These are phyloP conservation scores for Dillenia turbinata DNA, from an alignment of 164 flowering plant genomes.

Conservation along the genomic window DNA sequence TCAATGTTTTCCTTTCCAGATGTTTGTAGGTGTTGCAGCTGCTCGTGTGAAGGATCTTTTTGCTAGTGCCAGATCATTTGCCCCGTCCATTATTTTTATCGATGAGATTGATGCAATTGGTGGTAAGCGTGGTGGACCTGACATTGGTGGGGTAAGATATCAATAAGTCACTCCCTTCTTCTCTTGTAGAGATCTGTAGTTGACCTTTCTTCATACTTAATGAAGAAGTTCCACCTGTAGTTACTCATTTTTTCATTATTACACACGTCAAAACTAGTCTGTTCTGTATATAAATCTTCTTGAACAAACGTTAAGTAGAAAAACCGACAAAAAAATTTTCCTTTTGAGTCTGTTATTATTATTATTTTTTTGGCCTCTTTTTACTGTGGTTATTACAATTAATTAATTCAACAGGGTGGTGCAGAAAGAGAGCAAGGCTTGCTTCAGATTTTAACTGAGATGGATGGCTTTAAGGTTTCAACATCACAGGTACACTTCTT, in stretches of 20 bases:
- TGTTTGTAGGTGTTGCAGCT: slow-evolving; percentile 99
- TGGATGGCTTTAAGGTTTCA: slow-evolving; percentile 96
- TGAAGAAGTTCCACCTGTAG: not conserved
- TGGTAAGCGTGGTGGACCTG: slow-evolving; percentile 98
- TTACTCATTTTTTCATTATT: too few species aligned
- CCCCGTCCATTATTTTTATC: slow-evolving; percentile 94
- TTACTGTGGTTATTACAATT: slow-evolving; percentile 1
- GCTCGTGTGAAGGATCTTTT: slow-evolving; percentile 97
- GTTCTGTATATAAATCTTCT: too few species aligned
- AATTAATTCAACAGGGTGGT: slow-evolving; percentile 62
- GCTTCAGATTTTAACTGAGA: slow-evolving; percentile 92
- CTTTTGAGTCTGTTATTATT: not conserved
- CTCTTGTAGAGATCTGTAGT: not conserved
- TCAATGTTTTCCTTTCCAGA: slow-evolving; percentile 35
- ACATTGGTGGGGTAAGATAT: slow-evolving; percentile 89
- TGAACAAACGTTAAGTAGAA: too few species aligned
- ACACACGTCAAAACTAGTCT: too few species aligned
- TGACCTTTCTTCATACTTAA: not conserved
- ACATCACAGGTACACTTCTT: slow-evolving; percentile 64
- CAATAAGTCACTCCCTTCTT: not conserved
- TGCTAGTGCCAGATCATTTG: slow-evolving; percentile 82
- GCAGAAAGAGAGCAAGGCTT: slow-evolving; percentile 98
- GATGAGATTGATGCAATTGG: slow-evolving; percentile 99
- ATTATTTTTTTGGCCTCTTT: not conserved
- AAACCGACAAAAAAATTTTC: too few species aligned